Percentiles rank a stretch among this genome's conserved stretches.
Conservation (phyloP, 306 rosid species). For the Argentina anserina region DNA sequence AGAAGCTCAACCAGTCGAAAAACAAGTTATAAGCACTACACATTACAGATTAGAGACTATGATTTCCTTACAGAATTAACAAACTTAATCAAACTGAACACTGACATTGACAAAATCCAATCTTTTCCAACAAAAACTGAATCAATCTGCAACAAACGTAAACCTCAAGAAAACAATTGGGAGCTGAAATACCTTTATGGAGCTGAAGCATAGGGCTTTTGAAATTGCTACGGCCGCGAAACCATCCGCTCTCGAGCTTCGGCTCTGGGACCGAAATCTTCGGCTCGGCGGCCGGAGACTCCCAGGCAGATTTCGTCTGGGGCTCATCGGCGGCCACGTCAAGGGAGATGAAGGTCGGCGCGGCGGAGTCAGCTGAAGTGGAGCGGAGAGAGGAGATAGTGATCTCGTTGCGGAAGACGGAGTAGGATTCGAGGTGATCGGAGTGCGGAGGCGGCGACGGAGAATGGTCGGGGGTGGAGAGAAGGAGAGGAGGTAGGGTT, state of each 20-base stretch:
- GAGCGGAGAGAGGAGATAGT: constrained; percentile 42
- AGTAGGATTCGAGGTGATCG: constrained; percentile 39
- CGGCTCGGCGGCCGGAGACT: constrained; percentile 31
- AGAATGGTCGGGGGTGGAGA: constrained; percentile 1
- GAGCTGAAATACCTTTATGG: constrained; percentile 64
- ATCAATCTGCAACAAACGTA: neutral
- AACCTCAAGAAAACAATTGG: neutral
- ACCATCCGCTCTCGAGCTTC: constrained; percentile 79
- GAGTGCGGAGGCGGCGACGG: constrained; percentile 21
- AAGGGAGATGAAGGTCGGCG: constrained; percentile 71
- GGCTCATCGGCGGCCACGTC: constrained; percentile 43
- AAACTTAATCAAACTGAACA: neutral
- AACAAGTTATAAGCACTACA: neutral
- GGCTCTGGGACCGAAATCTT: constrained; percentile 49
- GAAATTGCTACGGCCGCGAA: constrained; percentile 65
- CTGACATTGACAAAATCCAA: neutral
- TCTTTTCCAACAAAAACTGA: neutral
- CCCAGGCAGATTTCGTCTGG: constrained; percentile 10
- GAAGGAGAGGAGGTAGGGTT: constrained; percentile 49
- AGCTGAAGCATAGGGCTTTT: constrained; percentile 93
- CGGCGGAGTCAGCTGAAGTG: constrained; percentile 28
- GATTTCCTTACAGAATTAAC: neutral
- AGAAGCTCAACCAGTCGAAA: neutral
- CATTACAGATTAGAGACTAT: neutral
- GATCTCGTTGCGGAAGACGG: constrained; percentile 73